Conservation (phyloP, 139 green algal genomes). For the Astrephomene gubernaculifera region DNA sequence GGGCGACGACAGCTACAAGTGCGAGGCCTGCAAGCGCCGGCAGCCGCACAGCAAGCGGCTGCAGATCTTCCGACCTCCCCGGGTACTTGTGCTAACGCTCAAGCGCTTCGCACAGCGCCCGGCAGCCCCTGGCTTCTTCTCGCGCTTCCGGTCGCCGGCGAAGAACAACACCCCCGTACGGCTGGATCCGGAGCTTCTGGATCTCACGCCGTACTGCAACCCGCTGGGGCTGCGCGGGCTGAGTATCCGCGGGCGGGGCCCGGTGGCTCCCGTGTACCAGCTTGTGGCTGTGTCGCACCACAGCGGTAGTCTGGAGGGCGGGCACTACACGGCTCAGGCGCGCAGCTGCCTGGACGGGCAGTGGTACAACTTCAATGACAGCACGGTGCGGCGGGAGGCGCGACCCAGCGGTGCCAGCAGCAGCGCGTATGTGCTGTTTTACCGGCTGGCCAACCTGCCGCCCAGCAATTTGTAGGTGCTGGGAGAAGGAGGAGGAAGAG, state of each 20-base stretch:
- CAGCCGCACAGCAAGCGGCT: conserved; percentile 72
- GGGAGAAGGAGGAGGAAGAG: too few relatives aligned
- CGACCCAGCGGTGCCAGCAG: conserved; percentile 32
- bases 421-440: conserved; percentile 76
- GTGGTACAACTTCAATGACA: conserved; percentile 78
- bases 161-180: conserved; percentile 69
- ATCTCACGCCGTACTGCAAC: conserved; percentile 74
- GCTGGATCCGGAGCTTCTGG: conserved; percentile 59
- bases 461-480: conserved; percentile 19
- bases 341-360: conserved; percentile 43
- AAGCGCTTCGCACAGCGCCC: conserved; percentile 71
- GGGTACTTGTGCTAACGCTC: conserved; percentile 72
- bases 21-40: conserved; percentile 67
- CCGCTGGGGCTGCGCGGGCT: conserved; percentile 44
- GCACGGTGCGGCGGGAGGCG: conserved; percentile 35
- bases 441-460: conserved; percentile 42
- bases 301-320: conserved; percentile 70
- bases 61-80: conserved; percentile 64
- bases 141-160: conserved; percentile 39
- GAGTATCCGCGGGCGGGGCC: neutral
- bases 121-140: conserved; percentile 33
- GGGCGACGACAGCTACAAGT: conserved; percentile 64
- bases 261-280: conserved; percentile 62
- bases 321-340: conserved; percentile 77
- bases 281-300: conserved; percentile 71